Evolutionary conservation across 129 eudicot species (phyloP).

Genomic region (Arctium minus): DNA sequence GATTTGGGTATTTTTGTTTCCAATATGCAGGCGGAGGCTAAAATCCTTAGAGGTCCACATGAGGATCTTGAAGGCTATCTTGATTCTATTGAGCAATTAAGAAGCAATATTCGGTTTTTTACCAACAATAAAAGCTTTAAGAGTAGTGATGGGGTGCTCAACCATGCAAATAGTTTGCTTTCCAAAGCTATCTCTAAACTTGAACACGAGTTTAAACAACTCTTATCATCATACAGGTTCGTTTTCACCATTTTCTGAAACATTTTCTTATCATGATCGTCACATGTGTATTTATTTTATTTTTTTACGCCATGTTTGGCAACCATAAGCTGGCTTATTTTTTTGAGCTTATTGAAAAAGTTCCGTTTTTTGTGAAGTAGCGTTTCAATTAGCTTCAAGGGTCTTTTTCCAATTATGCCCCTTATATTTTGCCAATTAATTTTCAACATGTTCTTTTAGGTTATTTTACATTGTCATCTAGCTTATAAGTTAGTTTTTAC

Average conservation of each 20-base stretch:
- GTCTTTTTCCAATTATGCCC: background rate
- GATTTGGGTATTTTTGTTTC: background rate
- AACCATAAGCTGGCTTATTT: background rate
- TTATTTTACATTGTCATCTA: background rate
- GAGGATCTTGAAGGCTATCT: constrained; percentile 95
- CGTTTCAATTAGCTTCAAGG: background rate
- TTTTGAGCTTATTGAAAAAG: background rate
- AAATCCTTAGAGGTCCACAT: constrained; percentile 89
- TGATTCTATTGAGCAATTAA: constrained; percentile 79
- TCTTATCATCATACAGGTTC: constrained; percentile 79
- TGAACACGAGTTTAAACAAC: constrained; percentile 86
- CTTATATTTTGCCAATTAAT: too few species aligned
- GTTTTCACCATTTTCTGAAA: background rate
- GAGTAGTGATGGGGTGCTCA: constrained; percentile 88
- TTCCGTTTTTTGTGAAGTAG: background rate
- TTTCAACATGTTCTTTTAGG: too few species aligned
- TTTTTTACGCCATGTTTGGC: background rate
- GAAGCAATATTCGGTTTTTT: constrained; percentile 78
- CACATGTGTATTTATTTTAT: background rate
- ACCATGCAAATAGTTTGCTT: constrained; percentile 77
- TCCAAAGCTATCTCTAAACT: constrained; percentile 81
- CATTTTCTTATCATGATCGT: background rate
- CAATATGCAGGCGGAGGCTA: constrained; percentile 77
- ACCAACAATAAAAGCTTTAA: constrained; percentile 76
- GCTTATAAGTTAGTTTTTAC: background rate